Evolutionary conservation across 768 basidiomycete genomes (phyloP).

Genomic region (Chalciporus piperatus): DNA sequence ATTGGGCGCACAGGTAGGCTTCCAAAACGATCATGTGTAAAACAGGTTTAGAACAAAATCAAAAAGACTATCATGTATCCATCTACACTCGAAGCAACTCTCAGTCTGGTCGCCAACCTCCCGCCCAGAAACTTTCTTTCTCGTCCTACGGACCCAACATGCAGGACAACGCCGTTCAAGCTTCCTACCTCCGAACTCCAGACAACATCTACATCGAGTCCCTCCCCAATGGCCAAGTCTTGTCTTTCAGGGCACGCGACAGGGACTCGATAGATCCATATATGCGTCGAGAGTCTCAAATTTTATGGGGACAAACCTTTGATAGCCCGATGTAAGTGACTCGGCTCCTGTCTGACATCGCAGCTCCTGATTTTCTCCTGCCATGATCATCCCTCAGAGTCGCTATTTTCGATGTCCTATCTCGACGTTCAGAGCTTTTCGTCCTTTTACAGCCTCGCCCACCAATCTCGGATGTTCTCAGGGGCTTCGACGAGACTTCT

Average conservation of each 20-base stretch:
- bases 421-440: slow-evolving; percentile 57
- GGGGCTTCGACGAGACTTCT: slow-evolving; percentile 36
- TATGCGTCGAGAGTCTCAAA: slow-evolving; percentile 33
- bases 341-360: not conserved
- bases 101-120: slow-evolving; percentile 35
- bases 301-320: slow-evolving; percentile 62
- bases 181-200: slow-evolving; percentile 69
- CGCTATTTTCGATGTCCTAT: slow-evolving; percentile 75
- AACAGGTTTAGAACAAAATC: slow-evolving; percentile 6
- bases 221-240: slow-evolving; percentile 72
- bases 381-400: slow-evolving; percentile 47
- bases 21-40: not conserved
- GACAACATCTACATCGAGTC: slow-evolving; percentile 83
- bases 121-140: slow-evolving; percentile 81
- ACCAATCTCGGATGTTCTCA: slow-evolving; percentile 68
- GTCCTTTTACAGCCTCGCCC: slow-evolving; percentile 87
- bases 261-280: slow-evolving; percentile 28
- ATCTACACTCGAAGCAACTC: slow-evolving; percentile 62
- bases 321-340: slow-evolving; percentile 62
- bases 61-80: slow-evolving; percentile 82
- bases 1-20: slow-evolving; percentile 64
- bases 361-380: slow-evolving; percentile 4
- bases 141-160: slow-evolving; percentile 93
- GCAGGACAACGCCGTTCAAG: slow-evolving; percentile 71
- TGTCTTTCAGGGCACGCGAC: slow-evolving; percentile 60